Evolutionary conservation across 2,329 filamentous ascomycete genomes (phyloP).

Genomic region (Fusarium pseudograminearum): DNA sequence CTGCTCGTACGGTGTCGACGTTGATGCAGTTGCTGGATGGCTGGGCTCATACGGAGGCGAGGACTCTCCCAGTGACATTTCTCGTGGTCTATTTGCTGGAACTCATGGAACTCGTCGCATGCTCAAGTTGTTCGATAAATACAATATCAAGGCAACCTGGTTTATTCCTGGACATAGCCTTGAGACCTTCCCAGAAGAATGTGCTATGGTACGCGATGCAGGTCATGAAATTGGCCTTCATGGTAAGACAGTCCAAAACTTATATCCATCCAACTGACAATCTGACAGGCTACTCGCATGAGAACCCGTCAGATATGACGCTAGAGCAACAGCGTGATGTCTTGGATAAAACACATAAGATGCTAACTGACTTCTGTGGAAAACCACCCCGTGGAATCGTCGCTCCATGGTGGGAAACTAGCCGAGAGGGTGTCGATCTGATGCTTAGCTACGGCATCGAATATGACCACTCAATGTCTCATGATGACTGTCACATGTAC

Average conservation of each 20-base stretch:
- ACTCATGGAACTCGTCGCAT: conserved; percentile 74
- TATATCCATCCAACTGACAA: no score
- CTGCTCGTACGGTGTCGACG: conserved; percentile 73
- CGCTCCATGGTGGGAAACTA: conserved; percentile 81
- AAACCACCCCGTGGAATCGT: conserved; percentile 79
- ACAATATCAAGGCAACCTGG: conserved; percentile 75
- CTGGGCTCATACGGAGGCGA: conserved; percentile 80
- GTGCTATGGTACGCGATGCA: conserved; percentile 59
- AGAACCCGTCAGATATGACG: conserved; percentile 79
- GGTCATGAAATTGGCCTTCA: conserved; percentile 68
- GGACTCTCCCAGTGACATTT: conserved; percentile 68
- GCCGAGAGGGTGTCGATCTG: conserved; percentile 71
- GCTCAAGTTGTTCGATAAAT: conserved; percentile 77
- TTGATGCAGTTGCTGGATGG: conserved; percentile 83
- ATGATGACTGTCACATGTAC: conserved; percentile 70
- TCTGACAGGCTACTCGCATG: conserved; percentile 71
- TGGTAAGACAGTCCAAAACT: conserved; percentile 46
- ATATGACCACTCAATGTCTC: conserved; percentile 74
- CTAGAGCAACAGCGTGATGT: conserved; percentile 79
- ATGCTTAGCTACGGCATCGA: conserved; percentile 75
- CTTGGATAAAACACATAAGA: conserved; percentile 77
- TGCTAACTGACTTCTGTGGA: conserved; percentile 76
- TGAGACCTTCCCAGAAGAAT: conserved; percentile 62
- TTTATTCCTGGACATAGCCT: conserved; percentile 64
- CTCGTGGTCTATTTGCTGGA: conserved; percentile 69